Conservation (phyloP, 2,329 filamentous ascomycete genomes). For the Metarhizium robertsii region DNA sequence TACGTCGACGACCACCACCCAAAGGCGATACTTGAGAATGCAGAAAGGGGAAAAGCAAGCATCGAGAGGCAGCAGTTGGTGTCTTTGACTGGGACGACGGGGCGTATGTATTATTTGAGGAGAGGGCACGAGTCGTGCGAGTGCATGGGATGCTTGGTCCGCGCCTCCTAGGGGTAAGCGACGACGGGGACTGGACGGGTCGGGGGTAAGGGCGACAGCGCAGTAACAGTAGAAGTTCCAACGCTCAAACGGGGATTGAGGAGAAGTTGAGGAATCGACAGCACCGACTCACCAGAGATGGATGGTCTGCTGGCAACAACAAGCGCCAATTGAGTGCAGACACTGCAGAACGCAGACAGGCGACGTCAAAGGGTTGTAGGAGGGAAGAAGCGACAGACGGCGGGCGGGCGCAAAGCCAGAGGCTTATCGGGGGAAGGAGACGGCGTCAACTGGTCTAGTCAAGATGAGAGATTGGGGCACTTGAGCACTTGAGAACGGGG, state of each 20-base stretch:
- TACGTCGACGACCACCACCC: neutral
- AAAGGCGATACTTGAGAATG: neutral
- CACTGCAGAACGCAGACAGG: neutral
- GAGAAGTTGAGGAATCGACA: neutral
- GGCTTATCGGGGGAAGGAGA: neutral
- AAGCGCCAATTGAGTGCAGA: slow-evolving; percentile 2
- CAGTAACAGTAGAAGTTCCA: neutral
- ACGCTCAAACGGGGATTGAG: too few relatives aligned
- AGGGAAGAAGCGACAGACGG: neutral
- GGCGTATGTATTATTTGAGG: slow-evolving; percentile 2
- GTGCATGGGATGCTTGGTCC: slow-evolving; percentile 2
- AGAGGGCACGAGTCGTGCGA: slow-evolving; percentile 6
- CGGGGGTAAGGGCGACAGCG: neutral
- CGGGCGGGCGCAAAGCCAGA: neutral
- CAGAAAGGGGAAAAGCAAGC: neutral
- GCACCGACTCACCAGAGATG: slow-evolving; percentile 1
- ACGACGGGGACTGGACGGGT: neutral
- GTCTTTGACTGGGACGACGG: neutral
- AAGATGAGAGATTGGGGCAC: neutral
- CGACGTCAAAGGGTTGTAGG: neutral
- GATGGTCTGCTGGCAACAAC: neutral
- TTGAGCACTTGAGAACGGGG: neutral
- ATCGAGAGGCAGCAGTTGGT: neutral
- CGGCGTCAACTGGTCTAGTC: neutral
- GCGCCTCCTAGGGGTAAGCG: neutral